A percentile compares a stretch with the other conserved stretches of the same genome.
Evolutionary conservation across 345 rosid genomes (phyloP).

Genomic region (Geranium rotundifolium): DNA sequence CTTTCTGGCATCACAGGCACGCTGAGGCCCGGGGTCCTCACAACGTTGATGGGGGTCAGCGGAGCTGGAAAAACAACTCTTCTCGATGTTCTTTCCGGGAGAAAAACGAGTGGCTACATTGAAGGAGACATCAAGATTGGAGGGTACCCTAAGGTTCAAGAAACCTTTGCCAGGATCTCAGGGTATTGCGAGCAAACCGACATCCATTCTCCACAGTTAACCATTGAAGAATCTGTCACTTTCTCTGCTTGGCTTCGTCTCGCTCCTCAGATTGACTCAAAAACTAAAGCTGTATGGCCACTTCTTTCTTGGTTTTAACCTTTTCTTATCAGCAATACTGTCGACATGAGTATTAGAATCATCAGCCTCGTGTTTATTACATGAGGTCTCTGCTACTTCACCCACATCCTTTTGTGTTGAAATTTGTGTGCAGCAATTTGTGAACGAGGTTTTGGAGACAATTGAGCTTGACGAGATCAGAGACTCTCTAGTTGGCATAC

Average conservation of each 20-base stretch:
- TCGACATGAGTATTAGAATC: too few species aligned
- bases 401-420: too few species aligned
- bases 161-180: slow-evolving; percentile 71
- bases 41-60: slow-evolving; percentile 76
- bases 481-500: too few species aligned
- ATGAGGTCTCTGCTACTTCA: too few species aligned
- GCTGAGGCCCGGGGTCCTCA: slow-evolving; percentile 66
- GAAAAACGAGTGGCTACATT: slow-evolving; percentile 64
- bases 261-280: slow-evolving; percentile 40
- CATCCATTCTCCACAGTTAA: slow-evolving; percentile 66
- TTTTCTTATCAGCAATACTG: too few species aligned
- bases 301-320: too few species aligned
- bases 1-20: slow-evolving; percentile 53
- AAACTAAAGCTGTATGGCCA: slow-evolving; percentile 40
- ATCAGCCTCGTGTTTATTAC: too few species aligned
- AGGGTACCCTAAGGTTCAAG: slow-evolving; percentile 62
- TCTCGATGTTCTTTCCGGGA: slow-evolving; percentile 73
- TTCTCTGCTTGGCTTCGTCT: slow-evolving; percentile 81
- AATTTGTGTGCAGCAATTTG: too few species aligned
- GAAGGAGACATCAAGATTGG: slow-evolving; percentile 65
- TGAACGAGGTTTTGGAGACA: too few species aligned
- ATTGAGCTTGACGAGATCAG: too few species aligned
- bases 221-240: slow-evolving; percentile 52
- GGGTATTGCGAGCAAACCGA: slow-evolving; percentile 80
- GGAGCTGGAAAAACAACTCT: slow-evolving; percentile 95